Percentiles rank a stretch among this genome's conserved stretches.
These are phyloP conservation scores for Coemansia sp. DNA, from an alignment of 192 early-diverging fungal genomes.

Conservation along the genomic window DNA sequence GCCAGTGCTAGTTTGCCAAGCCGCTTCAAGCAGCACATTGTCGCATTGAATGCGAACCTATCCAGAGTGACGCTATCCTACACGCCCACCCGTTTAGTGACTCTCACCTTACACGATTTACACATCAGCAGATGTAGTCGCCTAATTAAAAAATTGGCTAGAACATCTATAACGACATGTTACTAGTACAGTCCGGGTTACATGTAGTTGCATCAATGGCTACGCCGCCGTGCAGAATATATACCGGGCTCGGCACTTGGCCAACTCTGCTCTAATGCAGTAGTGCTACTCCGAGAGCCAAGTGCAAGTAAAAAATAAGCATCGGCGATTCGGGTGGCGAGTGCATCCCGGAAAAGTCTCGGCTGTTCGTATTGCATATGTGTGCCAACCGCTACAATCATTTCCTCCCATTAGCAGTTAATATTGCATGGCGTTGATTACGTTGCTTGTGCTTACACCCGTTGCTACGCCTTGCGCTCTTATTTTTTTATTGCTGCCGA, in stretches of 20 bases:
- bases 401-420: neutral
- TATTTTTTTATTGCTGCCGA: neutral
- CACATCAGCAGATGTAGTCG: neutral
- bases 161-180: neutral
- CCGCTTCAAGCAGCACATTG: neutral
- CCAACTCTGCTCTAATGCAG: neutral
- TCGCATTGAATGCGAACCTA: neutral
- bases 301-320: neutral
- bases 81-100: neutral
- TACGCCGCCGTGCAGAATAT: neutral
- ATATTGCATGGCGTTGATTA: neutral
- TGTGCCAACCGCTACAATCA: neutral
- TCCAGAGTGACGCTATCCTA: neutral
- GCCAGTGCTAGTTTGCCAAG: neutral
- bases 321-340: constrained; percentile 5
- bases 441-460: neutral
- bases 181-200: neutral
- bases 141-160: neutral
- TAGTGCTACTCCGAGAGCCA: neutral
- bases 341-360: constrained; percentile 5
- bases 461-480: neutral
- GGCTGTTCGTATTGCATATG: neutral
- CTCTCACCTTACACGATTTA: neutral
- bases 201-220: neutral
- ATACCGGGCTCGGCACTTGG: neutral